Conservation (phyloP, 768 basidiomycete species). For the Tylopilus vinaceipallidus region DNA sequence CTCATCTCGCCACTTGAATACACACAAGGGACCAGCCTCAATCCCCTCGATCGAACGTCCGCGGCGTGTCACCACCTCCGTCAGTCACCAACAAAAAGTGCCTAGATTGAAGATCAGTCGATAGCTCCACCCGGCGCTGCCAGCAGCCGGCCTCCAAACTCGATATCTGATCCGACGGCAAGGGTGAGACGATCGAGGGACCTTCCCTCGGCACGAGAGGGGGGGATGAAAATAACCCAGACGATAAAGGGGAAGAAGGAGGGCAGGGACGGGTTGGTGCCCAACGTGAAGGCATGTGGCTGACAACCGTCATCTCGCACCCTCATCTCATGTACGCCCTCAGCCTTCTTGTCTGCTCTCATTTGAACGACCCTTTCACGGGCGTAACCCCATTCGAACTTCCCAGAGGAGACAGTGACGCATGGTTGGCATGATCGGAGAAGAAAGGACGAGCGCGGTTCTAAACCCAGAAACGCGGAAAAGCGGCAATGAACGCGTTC, state of each 20-base stretch:
- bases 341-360: neutral
- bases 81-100: neutral
- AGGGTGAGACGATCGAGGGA: conserved; percentile 8
- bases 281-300: conserved; percentile 6
- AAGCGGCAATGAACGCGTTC: conserved; percentile 26
- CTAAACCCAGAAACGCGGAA: conserved; percentile 14
- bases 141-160: neutral
- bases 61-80: conserved; percentile 12
- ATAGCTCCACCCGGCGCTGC: neutral
- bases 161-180: conserved; percentile 11
- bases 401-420: conserved; percentile 11
- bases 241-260: neutral
- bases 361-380: conserved; percentile 11
- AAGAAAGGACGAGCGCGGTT: conserved; percentile 1
- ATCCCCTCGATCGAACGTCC: conserved; percentile 6
- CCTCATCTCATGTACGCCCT: conserved; percentile 6
- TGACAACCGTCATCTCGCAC: neutral
- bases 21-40: neutral
- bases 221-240: neutral
- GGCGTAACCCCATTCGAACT: conserved; percentile 13
- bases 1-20: neutral
- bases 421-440: conserved; percentile 20
- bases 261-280: neutral
- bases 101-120: conserved; percentile 4
- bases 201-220: neutral